Evolutionary conservation across 352 stramenopile genomes (phyloP).

Genomic region (Pythium plurisporium): DNA sequence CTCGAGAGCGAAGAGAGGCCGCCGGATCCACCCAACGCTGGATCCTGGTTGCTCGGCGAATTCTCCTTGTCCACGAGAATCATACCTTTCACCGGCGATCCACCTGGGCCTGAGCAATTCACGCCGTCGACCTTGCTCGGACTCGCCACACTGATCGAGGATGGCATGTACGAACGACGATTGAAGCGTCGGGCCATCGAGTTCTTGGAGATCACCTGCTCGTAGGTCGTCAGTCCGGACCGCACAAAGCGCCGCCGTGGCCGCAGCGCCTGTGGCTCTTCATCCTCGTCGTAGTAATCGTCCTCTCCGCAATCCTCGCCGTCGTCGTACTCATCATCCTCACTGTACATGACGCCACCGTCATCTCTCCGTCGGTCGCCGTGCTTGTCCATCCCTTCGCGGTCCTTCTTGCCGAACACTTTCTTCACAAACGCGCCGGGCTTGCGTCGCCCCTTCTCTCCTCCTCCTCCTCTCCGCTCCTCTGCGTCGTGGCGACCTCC

Average conservation of each 20-base stretch:
- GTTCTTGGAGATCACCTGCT: constrained; percentile 29
- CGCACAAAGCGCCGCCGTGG: constrained; percentile 24
- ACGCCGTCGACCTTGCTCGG: background rate
- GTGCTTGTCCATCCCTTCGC: background rate
- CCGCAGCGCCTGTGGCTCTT: constrained; percentile 14
- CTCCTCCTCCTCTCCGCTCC: background rate
- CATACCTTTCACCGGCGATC: background rate
- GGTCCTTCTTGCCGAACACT: constrained; percentile 16
- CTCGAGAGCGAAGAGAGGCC: constrained; percentile 25
- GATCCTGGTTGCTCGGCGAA: background rate
- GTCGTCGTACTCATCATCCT: constrained; percentile 18
- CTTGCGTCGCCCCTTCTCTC: background rate
- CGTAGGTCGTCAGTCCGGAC: constrained; percentile 25
- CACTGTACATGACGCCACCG: constrained; percentile 18
- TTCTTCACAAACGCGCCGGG: constrained; percentile 8
- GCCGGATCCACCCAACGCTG: no score
- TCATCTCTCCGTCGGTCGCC: background rate
- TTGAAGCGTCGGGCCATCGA: constrained; percentile 22
- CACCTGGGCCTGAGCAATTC: background rate
- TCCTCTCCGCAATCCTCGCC: constrained; percentile 1
- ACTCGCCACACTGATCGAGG: background rate
- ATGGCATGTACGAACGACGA: constrained; percentile 13
- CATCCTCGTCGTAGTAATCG: constrained; percentile 7
- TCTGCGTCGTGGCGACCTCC: background rate
- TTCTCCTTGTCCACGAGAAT: constrained; percentile 8